Evolutionary conservation across 2,329 filamentous ascomycete species (phyloP).

Genomic region (Biscogniauxia sp.): DNA sequence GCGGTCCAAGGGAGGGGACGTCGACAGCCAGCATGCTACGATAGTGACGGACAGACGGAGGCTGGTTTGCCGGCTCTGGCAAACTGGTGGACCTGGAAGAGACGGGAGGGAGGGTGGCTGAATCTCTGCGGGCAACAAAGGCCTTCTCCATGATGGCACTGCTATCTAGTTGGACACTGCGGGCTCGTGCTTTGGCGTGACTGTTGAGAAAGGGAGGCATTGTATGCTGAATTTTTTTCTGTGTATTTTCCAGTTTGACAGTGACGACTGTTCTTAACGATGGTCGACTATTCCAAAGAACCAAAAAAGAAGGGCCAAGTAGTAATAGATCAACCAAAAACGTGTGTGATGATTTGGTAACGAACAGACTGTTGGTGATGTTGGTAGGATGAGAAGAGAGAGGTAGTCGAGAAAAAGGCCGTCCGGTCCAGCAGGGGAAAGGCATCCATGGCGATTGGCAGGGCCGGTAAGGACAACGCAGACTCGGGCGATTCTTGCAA

Average conservation of each 20-base stretch:
- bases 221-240: conserved; percentile 31
- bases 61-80: conserved; percentile 35
- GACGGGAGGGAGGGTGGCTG: conserved; percentile 23
- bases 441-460: conserved; percentile 10
- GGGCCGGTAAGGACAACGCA: conserved; percentile 17
- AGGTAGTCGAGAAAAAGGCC: conserved; percentile 10
- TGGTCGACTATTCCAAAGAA: conserved; percentile 35
- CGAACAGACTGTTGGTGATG: conserved; percentile 27
- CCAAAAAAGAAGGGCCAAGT: conserved; percentile 41
- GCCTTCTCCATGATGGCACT: conserved; percentile 15
- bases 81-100: conserved; percentile 37
- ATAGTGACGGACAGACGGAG: conserved; percentile 36
- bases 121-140: conserved; percentile 16
- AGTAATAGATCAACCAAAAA: conserved; percentile 45
- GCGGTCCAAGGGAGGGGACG: conserved; percentile 43
- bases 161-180: conserved; percentile 48
- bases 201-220: conserved; percentile 44
- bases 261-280: conserved; percentile 35
- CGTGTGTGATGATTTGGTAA: conserved; percentile 27
- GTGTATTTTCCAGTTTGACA: conserved; percentile 21
- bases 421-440: conserved; percentile 8
- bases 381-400: conserved; percentile 12
- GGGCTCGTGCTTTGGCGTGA: conserved; percentile 44
- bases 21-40: conserved; percentile 56
- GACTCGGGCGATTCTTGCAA: conserved; percentile 23